Evolutionary conservation across 345 rosid species (phyloP).

Genomic region (Moringa oleifera): DNA sequence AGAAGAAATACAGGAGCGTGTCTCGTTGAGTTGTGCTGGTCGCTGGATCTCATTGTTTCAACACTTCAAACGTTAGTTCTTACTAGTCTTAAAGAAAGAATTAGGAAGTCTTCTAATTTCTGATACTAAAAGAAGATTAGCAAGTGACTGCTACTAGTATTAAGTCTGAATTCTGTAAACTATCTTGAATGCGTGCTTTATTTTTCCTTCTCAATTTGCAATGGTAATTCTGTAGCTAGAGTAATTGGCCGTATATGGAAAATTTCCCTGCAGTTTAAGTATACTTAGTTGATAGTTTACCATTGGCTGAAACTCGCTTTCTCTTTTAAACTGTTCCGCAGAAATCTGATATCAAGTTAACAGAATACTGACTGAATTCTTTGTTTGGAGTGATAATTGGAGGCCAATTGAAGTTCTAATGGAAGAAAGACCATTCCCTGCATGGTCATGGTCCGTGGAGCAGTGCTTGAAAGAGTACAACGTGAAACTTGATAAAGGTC

Average conservation of each 20-base stretch:
- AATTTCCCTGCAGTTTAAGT: not conserved
- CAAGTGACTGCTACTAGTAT: no score
- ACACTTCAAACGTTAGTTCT: not conserved
- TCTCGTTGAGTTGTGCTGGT: not conserved
- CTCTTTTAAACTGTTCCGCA: constrained; percentile 18
- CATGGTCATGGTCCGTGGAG: constrained; percentile 82
- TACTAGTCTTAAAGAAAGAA: not conserved
- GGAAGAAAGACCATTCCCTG: constrained; percentile 71
- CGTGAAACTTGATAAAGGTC: constrained; percentile 65
- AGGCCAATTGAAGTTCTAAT: constrained; percentile 15
- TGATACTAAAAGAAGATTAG: no score
- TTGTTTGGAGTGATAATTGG: constrained; percentile 16
- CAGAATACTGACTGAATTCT: constrained; percentile 1
- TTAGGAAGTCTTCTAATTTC: no score
- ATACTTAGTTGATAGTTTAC: not conserved
- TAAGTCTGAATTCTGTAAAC: not conserved
- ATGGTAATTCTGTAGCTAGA: not conserved
- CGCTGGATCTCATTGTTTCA: not conserved
- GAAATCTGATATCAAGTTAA: constrained; percentile 19
- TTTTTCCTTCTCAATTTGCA: not conserved
- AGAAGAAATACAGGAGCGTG: not conserved
- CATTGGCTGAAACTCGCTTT: constrained; percentile 3
- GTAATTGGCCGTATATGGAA: not conserved
- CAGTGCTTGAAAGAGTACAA: constrained; percentile 64
- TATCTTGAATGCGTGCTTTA: no score